Percentiles rank a stretch among this genome's conserved stretches.
Conservation (phyloP, 148 eudicot genomes). For the Amaranthus palmeri region DNA sequence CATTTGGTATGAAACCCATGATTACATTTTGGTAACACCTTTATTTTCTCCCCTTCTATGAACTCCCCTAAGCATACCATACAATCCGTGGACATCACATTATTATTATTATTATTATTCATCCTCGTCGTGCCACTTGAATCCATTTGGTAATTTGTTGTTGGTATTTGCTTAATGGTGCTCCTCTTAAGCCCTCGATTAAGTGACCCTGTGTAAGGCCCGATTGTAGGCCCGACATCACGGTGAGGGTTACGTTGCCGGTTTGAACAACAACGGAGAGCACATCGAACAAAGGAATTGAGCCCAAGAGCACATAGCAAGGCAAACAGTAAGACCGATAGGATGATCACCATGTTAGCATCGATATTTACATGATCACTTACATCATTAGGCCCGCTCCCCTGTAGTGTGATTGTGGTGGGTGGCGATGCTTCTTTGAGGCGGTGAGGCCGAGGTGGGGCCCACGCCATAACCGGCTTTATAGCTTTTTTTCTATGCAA, state of each 20-base stretch:
- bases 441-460: constrained; percentile 6
- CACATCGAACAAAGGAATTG: constrained; percentile 44
- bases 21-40: constrained; percentile 52
- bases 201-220: neutral
- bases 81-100: constrained; percentile 40
- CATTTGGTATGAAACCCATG: constrained; percentile 66
- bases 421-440: constrained; percentile 8
- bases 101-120: neutral
- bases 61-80: constrained; percentile 63
- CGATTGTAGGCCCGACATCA: neutral
- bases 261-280: constrained; percentile 34
- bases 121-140: neutral
- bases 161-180: constrained; percentile 22
- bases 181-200: constrained; percentile 21
- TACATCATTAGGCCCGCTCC: neutral
- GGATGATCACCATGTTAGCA: constrained; percentile 51
- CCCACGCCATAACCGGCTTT: constrained; percentile 9
- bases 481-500: too few relatives aligned
- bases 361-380: constrained; percentile 32
- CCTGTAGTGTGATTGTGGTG: neutral
- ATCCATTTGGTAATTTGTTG: constrained; percentile 1
- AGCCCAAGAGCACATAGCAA: constrained; percentile 42
- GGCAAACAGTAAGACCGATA: constrained; percentile 40
- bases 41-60: constrained; percentile 41
- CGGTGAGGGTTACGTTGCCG: neutral